Conservation (phyloP, 345 rosid genomes). For the Salix arbutifolia region DNA sequence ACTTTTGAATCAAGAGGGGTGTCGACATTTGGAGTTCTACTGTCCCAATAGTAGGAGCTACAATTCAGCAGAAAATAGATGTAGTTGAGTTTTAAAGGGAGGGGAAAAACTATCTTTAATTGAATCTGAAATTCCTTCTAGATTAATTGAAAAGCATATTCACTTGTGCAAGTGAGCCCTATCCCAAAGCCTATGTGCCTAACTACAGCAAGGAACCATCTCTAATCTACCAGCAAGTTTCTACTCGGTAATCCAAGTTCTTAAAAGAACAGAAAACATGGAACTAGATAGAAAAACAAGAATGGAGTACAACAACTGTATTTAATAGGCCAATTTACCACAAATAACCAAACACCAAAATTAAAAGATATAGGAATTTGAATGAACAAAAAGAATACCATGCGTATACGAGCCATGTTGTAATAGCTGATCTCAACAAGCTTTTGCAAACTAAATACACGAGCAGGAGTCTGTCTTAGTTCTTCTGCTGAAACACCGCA, state of each 20-base stretch:
- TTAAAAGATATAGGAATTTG: background rate
- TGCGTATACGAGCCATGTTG: slow-evolving; percentile 93
- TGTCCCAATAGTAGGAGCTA: background rate
- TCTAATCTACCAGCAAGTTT: no score
- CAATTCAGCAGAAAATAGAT: background rate
- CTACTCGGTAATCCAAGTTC: no score
- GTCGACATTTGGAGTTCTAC: background rate
- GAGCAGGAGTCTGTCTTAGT: slow-evolving; percentile 92
- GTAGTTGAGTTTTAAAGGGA: background rate
- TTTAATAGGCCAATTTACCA: slow-evolving; percentile 4
- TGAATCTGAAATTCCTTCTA: no score
- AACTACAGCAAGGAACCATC: no score
- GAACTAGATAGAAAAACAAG: background rate
- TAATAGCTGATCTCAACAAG: slow-evolving; percentile 99
- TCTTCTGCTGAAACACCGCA: slow-evolving; percentile 98
- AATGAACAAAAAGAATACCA: slow-evolving; percentile 51
- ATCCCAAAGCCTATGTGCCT: no score
- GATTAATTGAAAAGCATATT: no score
- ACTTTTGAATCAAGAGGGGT: background rate
- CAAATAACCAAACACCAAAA: slow-evolving; percentile 3
- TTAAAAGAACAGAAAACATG: background rate
- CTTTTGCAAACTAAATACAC: slow-evolving; percentile 97
- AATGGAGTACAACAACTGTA: background rate
- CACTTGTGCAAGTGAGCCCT: no score
- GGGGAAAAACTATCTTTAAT: no score